These are phyloP conservation scores for Coemansia sp. DNA, from an alignment of 192 early-diverging fungal genomes.

Conservation along the genomic window DNA sequence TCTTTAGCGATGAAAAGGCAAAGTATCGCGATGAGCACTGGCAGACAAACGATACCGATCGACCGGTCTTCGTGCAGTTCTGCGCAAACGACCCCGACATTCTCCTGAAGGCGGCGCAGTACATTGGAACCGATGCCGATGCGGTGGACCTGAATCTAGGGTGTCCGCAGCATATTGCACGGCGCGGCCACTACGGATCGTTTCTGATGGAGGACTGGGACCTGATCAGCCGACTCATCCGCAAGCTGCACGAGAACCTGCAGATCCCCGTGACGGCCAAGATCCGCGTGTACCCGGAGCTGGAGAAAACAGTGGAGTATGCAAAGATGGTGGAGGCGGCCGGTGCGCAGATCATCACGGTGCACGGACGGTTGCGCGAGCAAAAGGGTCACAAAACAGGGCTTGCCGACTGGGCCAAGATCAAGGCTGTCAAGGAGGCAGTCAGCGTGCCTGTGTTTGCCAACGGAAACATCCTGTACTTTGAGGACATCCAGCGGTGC, in stretches of 20 bases:
- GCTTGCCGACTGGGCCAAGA: slow-evolving; percentile 94
- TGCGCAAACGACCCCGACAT: slow-evolving; percentile 93
- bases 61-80: slow-evolving; percentile 90
- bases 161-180: slow-evolving; percentile 95
- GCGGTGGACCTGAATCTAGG: slow-evolving; percentile 96
- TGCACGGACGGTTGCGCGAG: slow-evolving; percentile 93
- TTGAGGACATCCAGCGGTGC: slow-evolving; percentile 84
- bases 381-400: slow-evolving; percentile 97
- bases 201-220: slow-evolving; percentile 97
- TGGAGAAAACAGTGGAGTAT: slow-evolving; percentile 87
- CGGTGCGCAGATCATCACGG: slow-evolving; percentile 88
- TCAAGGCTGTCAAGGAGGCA: slow-evolving; percentile 78
- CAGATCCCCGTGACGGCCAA: slow-evolving; percentile 93
- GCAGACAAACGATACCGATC: slow-evolving; percentile 66
- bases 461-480: slow-evolving; percentile 97
- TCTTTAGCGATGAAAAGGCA: slow-evolving; percentile 69
- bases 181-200: slow-evolving; percentile 87
- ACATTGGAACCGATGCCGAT: slow-evolving; percentile 82
- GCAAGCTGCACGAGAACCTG: slow-evolving; percentile 76
- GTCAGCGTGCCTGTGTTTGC: slow-evolving; percentile 91
- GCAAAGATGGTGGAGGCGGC: slow-evolving; percentile 95
- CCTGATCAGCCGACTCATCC: slow-evolving; percentile 59
- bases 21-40: slow-evolving; percentile 77
- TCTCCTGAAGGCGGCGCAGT: slow-evolving; percentile 77
- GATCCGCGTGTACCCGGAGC: slow-evolving; percentile 87